Conservation (phyloP, 805 yeast species). For the Yamadazyma paraphyllophila region DNA sequence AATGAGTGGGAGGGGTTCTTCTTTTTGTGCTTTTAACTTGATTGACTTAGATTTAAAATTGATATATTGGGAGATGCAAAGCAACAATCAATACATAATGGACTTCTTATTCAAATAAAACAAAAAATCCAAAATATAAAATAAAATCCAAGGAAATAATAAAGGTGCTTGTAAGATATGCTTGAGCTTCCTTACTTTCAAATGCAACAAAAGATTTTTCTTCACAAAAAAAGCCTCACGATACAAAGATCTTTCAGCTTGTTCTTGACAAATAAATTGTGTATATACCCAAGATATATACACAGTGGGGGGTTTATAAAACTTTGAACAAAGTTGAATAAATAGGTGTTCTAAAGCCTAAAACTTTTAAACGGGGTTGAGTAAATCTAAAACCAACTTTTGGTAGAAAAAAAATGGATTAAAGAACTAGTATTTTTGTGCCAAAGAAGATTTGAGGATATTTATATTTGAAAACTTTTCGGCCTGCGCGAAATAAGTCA, state of each 20-base stretch:
- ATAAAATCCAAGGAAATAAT: not conserved
- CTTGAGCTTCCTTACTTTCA: no score
- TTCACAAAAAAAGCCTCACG: slow-evolving; percentile 1
- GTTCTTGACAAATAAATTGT: not conserved
- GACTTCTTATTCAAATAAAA: slow-evolving; percentile 1
- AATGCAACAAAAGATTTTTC: not conserved
- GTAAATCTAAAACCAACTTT: slow-evolving; percentile 2
- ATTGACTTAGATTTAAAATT: not conserved
- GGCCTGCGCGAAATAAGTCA: slow-evolving; percentile 8
- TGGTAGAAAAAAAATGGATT: slow-evolving; percentile 1
- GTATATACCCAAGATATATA: slow-evolving; percentile 8
- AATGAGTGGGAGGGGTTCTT: slow-evolving; percentile 1
- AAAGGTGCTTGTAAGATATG: no score
- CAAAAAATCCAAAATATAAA: slow-evolving; percentile 4
- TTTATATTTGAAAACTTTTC: slow-evolving; percentile 7
- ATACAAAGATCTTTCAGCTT: not conserved
- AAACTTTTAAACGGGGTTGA: slow-evolving; percentile 7
- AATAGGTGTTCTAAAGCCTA: not conserved
- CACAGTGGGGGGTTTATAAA: not conserved
- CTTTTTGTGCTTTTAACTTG: not conserved
- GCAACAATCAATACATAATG: slow-evolving; percentile 7
- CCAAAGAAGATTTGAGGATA: slow-evolving; percentile 4
- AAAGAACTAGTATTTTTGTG: slow-evolving; percentile 2
- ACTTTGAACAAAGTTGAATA: slow-evolving; percentile 8
- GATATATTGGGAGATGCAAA: not conserved